Percentiles rank a stretch among this genome's conserved stretches.
Conservation (phyloP, 1,284 basidiomycete genomes). For the Lignosus rhinocerotis region DNA sequence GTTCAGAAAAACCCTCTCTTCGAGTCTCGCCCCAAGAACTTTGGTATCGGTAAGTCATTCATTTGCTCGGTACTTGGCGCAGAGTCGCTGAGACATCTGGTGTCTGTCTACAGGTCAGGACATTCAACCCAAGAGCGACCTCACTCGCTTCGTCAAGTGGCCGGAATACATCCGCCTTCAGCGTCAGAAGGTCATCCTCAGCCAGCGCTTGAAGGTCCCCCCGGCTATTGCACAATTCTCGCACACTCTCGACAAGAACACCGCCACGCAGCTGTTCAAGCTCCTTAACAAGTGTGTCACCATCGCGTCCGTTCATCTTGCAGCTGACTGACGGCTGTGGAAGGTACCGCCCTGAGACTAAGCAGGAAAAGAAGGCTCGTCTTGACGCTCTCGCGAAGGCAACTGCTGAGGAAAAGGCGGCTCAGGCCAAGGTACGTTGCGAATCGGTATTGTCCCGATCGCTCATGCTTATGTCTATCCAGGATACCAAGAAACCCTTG, state of each 20-base stretch:
- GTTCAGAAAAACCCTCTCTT: slow-evolving; percentile 94
- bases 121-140: slow-evolving; percentile 87
- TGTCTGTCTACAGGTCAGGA: slow-evolving; percentile 75
- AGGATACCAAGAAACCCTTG: slow-evolving; percentile 89
- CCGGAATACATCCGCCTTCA: slow-evolving; percentile 98
- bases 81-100: neutral
- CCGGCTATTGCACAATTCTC: slow-evolving; percentile 98
- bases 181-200: slow-evolving; percentile 97
- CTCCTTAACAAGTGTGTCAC: slow-evolving; percentile 86
- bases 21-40: slow-evolving; percentile 88
- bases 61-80: neutral
- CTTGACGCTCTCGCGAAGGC: slow-evolving; percentile 77
- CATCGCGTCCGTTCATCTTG: neutral
- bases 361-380: slow-evolving; percentile 98
- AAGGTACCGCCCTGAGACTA: slow-evolving; percentile 84
- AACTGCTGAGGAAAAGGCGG: slow-evolving; percentile 78
- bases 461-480: slow-evolving; percentile 13
- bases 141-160: slow-evolving; percentile 99
- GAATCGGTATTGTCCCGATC: too few relatives aligned
- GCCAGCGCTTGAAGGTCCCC: slow-evolving; percentile 98
- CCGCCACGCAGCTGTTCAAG: slow-evolving; percentile 97
- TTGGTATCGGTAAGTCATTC: slow-evolving; percentile 82
- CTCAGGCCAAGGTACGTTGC: slow-evolving; percentile 56
- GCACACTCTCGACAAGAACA: slow-evolving; percentile 99
- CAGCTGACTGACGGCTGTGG: neutral